Percentiles rank a stretch among this genome's conserved stretches.
phyloP scores from a whole-genome alignment of 805 yeast species.

The Lipomyces starkeyi region DNA sequence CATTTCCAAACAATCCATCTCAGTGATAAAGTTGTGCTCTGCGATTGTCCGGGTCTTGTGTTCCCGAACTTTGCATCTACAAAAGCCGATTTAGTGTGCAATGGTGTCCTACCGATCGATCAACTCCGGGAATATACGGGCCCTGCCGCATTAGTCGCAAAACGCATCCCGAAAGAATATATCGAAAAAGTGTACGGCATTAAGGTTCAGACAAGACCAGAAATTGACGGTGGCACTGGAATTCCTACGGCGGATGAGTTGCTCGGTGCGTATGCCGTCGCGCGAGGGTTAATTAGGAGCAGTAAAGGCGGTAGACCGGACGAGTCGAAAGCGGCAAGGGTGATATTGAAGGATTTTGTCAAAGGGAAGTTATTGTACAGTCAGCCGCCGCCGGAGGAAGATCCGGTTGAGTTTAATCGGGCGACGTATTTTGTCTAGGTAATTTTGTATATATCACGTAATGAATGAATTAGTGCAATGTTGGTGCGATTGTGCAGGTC shows the following conservation, averaged over 20 bases:
- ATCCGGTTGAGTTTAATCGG: conserved; percentile 70
- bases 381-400: conserved; percentile 83
- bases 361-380: conserved; percentile 85
- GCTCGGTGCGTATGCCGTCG: conserved; percentile 89
- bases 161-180: conserved; percentile 85
- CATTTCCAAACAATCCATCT: conserved; percentile 96
- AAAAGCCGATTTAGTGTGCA: conserved; percentile 94
- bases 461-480: background rate
- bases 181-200: conserved; percentile 94
- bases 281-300: conserved; percentile 91
- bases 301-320: conserved; percentile 98
- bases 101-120: conserved; percentile 98
- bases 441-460: background rate
- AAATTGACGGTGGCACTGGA: conserved; percentile 89
- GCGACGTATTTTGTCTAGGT: conserved; percentile 47
- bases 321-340: conserved; percentile 91
- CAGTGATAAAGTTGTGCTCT: conserved; percentile 79
- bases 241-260: conserved; percentile 86
- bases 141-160: conserved; percentile 82
- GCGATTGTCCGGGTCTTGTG: conserved; percentile 99
- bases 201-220: conserved; percentile 73
- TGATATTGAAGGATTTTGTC: conserved; percentile 91
- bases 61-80: conserved; percentile 97
- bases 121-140: conserved; percentile 92
- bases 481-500: no score